A percentile compares a stretch with the other conserved stretches of the same genome.
Evolutionary conservation across 2,329 filamentous ascomycete species (phyloP).

Genomic region (Corniculantispora saksenae): DNA sequence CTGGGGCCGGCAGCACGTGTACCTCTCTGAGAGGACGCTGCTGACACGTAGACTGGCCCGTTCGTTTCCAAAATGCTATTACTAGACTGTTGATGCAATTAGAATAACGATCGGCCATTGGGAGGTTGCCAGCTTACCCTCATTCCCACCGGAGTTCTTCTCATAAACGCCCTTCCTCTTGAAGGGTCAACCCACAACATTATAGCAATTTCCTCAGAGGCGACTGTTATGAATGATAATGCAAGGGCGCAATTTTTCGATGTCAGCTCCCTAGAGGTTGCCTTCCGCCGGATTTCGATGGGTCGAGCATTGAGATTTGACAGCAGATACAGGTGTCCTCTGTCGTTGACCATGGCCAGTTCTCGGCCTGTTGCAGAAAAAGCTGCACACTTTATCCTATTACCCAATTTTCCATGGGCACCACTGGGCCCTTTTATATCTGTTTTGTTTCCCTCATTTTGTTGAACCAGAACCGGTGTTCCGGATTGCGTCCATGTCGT

Average conservation of each 20-base stretch:
- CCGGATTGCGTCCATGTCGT: conserved; percentile 46
- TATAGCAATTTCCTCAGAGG: conserved; percentile 40
- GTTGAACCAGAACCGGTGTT: conserved; percentile 40
- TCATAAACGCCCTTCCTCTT: conserved; percentile 33
- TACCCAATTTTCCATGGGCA: conserved; percentile 37
- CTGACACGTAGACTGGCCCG: conserved; percentile 5
- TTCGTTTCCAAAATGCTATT: conserved; percentile 12
- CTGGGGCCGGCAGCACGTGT: background rate
- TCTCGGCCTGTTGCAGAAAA: conserved; percentile 41
- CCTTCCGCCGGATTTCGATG: conserved; percentile 38
- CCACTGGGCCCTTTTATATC: conserved; percentile 33
- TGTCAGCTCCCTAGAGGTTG: conserved; percentile 39
- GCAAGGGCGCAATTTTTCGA: conserved; percentile 38
- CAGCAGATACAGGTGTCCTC: conserved; percentile 40
- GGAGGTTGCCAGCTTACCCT: conserved; percentile 16
- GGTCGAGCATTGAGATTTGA: conserved; percentile 40
- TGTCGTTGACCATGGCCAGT: conserved; percentile 43
- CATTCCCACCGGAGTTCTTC: conserved; percentile 30
- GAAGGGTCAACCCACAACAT: conserved; percentile 41
- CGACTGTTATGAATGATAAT: conserved; percentile 39
- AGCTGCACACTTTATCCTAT: conserved; percentile 39
- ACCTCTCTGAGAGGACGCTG: background rate
- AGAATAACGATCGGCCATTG: background rate
- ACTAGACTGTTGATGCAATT: background rate
- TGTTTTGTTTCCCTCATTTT: conserved; percentile 36